Evolutionary conservation across 78 protist species (phyloP).

Genomic region (Dictyostelium firmibasis): DNA sequence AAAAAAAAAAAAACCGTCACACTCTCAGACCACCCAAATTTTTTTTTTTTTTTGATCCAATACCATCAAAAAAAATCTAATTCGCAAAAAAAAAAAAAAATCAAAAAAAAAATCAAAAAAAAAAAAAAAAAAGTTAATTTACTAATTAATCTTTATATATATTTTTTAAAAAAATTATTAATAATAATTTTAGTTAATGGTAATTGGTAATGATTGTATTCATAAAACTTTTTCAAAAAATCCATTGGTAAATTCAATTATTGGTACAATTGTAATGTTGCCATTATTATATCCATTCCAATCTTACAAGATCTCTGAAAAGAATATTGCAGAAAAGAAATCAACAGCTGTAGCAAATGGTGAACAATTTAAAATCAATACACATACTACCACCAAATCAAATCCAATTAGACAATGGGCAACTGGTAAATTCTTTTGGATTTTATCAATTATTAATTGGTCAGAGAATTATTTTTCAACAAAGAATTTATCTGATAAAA

Average conservation of each 20-base stretch:
- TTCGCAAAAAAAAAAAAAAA: not conserved
- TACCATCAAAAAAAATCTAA: not conserved
- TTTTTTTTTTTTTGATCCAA: not conserved
- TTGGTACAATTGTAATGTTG: constrained; percentile 76
- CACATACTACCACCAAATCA: not conserved
- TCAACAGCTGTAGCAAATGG: not conserved
- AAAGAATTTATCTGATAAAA: constrained; percentile 1
- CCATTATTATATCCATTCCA: constrained; percentile 75
- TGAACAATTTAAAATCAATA: not conserved
- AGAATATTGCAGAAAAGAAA: not conserved
- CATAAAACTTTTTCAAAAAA: constrained; percentile 45
- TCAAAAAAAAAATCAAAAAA: too few relatives aligned
- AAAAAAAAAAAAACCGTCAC: not conserved
- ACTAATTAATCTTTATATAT: too few relatives aligned
- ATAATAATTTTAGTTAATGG: constrained; percentile 40
- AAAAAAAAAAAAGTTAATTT: not conserved
- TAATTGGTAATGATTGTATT: constrained; percentile 70
- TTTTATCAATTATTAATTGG: constrained; percentile 22
- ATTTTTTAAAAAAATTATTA: too few relatives aligned
- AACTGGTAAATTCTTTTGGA: constrained; percentile 53
- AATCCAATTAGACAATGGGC: not conserved
- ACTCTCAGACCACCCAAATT: not conserved
- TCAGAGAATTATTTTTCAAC: constrained; percentile 4
- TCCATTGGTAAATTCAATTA: constrained; percentile 29
- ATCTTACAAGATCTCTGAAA: constrained; percentile 11